Conservation (phyloP, 192 early-diverging fungal genomes). For the Podila horticola region DNA sequence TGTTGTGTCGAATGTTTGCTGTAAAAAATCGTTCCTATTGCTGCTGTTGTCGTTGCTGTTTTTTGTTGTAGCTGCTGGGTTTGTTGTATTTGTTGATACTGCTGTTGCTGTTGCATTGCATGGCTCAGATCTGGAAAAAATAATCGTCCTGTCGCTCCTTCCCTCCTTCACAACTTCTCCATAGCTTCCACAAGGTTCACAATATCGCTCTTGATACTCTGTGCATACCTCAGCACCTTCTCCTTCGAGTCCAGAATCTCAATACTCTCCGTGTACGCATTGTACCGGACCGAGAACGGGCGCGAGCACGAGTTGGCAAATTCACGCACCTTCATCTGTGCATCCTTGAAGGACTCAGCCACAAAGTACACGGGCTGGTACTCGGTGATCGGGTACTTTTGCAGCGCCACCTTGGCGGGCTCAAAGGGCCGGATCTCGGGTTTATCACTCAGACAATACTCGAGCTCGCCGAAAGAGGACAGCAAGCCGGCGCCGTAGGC, state of each 20-base stretch:
- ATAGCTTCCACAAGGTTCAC: slow-evolving; percentile 76
- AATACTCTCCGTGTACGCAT: slow-evolving; percentile 89
- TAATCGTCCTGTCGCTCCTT: not conserved
- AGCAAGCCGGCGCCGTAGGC: slow-evolving; percentile 94
- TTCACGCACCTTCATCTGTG: slow-evolving; percentile 89
- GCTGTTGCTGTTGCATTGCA: too few relatives aligned
- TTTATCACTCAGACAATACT: slow-evolving; percentile 84
- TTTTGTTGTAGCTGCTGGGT: too few relatives aligned
- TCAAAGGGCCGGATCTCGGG: slow-evolving; percentile 87
- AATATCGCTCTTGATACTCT: slow-evolving; percentile 82
- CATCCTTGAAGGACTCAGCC: slow-evolving; percentile 92
- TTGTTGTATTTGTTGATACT: too few relatives aligned
- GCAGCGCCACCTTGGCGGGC: slow-evolving; percentile 71
- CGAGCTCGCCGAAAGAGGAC: slow-evolving; percentile 94
- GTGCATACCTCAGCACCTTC: slow-evolving; percentile 81
- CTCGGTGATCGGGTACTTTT: slow-evolving; percentile 89
- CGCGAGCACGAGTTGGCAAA: slow-evolving; percentile 79
- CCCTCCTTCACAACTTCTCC: slow-evolving; percentile 49
- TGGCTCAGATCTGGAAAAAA: not conserved
- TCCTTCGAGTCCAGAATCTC: slow-evolving; percentile 91
- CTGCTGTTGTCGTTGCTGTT: too few relatives aligned
- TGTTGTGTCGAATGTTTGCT: too few relatives aligned
- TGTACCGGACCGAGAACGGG: slow-evolving; percentile 93
- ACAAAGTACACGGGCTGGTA: slow-evolving; percentile 97
- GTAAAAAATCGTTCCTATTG: too few relatives aligned